Evolutionary conservation across 768 basidiomycete species (phyloP).

Genomic region (Panaeolus cyanescens): DNA sequence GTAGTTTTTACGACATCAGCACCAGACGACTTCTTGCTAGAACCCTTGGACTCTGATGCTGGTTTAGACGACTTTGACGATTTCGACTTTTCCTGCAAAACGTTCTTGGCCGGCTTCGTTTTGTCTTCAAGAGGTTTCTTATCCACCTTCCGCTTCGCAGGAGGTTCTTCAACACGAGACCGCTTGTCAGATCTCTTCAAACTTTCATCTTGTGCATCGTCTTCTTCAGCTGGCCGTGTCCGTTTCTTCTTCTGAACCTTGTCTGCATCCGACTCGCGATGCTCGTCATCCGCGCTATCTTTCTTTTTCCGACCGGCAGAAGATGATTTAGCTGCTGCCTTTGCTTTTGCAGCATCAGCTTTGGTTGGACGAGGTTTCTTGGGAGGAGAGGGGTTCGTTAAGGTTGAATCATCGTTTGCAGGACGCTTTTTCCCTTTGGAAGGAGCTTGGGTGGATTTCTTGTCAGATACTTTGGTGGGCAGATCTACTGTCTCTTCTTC

Average conservation of each 20-base stretch:
- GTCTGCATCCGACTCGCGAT: not conserved
- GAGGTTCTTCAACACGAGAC: conserved; percentile 6
- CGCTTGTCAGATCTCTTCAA: conserved; percentile 10
- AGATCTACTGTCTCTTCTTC: conserved; percentile 15
- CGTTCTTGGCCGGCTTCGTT: conserved; percentile 1
- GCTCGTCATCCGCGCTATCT: not conserved
- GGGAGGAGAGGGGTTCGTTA: not conserved
- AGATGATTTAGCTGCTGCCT: not conserved
- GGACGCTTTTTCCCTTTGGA: not conserved
- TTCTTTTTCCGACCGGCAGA: not conserved
- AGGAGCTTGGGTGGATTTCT: not conserved
- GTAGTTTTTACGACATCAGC: not conserved
- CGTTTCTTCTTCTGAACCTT: not conserved
- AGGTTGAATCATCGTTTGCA: not conserved
- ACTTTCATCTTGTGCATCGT: conserved; percentile 2
- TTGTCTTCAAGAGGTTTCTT: conserved; percentile 1
- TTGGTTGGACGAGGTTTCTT: not conserved
- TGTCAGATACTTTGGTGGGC: not conserved
- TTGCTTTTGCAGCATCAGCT: not conserved
- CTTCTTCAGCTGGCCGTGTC: not conserved
- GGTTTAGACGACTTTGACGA: conserved; percentile 2
- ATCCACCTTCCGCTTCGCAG: not conserved
- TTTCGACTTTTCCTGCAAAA: conserved; percentile 10
- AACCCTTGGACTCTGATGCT: conserved; percentile 1
- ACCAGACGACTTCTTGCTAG: not conserved